phyloP scores from a whole-genome alignment of 202 grass and related monocot genomes.

The Schoenoplectus triqueter region DNA sequence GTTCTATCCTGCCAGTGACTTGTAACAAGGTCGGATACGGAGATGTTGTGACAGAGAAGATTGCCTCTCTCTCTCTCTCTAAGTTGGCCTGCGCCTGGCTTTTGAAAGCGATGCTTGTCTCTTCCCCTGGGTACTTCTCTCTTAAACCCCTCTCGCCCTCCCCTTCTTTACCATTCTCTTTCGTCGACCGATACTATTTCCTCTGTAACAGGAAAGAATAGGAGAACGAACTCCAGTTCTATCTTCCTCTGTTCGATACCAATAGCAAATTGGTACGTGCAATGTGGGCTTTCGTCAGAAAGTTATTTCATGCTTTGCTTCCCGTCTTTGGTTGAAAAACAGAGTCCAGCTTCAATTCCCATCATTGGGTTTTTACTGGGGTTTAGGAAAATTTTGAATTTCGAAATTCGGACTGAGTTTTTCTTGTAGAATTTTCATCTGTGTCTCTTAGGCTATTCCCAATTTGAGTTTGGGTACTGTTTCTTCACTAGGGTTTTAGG shows the following conservation, averaged over 20 bases:
- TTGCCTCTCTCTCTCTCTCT: slow-evolving; percentile 6
- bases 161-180: slow-evolving; percentile 61
- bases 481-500: slow-evolving; percentile 33
- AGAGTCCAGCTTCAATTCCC: slow-evolving; percentile 9
- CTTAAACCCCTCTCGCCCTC: slow-evolving; percentile 40
- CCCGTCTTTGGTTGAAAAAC: slow-evolving; percentile 10
- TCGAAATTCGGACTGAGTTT: not conserved
- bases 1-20: too few species aligned
- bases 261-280: slow-evolving; percentile 1
- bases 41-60: not conserved
- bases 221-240: not conserved
- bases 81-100: slow-evolving; percentile 16
- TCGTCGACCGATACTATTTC: slow-evolving; percentile 43
- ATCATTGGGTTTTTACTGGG: slow-evolving; percentile 33
- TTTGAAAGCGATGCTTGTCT: slow-evolving; percentile 44
- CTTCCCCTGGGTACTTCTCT: slow-evolving; percentile 29
- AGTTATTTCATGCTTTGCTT: not conserved
- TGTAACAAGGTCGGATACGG: not conserved
- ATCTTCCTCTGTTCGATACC: not conserved
- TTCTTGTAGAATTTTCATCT: not conserved
- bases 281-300: not conserved
- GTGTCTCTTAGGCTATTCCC: not conserved
- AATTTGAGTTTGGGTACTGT: slow-evolving; percentile 6
- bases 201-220: slow-evolving; percentile 19
- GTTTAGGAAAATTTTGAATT: slow-evolving; percentile 23